A percentile compares a stretch with the other conserved stretches of the same genome.
Evolutionary conservation across 208 protist species (phyloP).

Genomic region (Trypanosoma rangeli): DNA sequence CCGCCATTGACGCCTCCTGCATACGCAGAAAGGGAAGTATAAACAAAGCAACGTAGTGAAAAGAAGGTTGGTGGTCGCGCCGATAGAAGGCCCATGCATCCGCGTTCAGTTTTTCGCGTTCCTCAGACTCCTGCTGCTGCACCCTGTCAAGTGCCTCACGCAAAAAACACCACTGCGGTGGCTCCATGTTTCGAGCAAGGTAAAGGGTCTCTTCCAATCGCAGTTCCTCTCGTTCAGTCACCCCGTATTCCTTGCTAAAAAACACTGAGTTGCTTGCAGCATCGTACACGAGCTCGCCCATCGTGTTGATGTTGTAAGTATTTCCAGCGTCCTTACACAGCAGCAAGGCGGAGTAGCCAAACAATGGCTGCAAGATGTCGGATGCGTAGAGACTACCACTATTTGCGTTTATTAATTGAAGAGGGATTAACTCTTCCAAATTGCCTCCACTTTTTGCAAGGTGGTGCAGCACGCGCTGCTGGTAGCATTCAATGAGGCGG

Average conservation of each 20-base stretch:
- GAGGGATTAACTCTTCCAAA: background rate
- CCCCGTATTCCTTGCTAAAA: background rate
- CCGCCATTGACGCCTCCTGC: background rate
- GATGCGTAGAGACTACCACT: background rate
- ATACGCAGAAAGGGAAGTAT: slow-evolving; percentile 2
- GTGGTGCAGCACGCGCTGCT: slow-evolving; percentile 22
- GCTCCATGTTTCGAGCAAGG: slow-evolving; percentile 11
- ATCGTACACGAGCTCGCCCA: slow-evolving; percentile 13
- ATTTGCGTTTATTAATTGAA: background rate
- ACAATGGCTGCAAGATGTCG: background rate
- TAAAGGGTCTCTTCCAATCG: slow-evolving; percentile 13
- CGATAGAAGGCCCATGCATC: background rate
- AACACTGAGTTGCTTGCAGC: slow-evolving; percentile 10
- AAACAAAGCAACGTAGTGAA: slow-evolving; percentile 2
- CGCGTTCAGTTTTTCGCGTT: background rate
- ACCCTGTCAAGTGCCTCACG: slow-evolving; percentile 8
- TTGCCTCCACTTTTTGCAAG: background rate
- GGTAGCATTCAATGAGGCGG: slow-evolving; percentile 10
- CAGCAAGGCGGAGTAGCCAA: slow-evolving; percentile 12
- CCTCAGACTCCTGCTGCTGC: background rate
- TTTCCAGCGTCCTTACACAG: background rate
- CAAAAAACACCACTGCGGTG: slow-evolving; percentile 12
- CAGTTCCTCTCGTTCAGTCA: background rate
- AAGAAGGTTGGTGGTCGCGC: background rate
- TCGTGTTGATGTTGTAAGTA: background rate